These are phyloP conservation scores for Gyromitra esculenta DNA, from an alignment of 2,329 filamentous ascomycete genomes.

Conservation along the genomic window DNA sequence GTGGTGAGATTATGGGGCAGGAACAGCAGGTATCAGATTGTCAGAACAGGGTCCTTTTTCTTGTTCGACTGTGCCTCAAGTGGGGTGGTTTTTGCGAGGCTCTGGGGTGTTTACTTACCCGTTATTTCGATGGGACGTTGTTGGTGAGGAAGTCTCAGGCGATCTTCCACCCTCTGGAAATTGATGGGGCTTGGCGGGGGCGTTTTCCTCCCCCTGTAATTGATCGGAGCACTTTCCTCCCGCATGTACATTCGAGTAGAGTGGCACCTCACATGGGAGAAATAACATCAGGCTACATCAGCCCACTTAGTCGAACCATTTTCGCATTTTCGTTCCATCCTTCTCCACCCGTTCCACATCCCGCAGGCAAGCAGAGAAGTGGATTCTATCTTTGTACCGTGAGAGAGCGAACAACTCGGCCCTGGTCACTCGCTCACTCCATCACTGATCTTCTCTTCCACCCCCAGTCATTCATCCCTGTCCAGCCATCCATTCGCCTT, in stretches of 20 bases:
- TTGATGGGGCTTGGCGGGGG: slow-evolving; percentile 23
- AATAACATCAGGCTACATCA: slow-evolving; percentile 48
- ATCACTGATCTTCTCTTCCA: slow-evolving; percentile 9
- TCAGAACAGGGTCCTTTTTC: not conserved
- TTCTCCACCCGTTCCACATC: slow-evolving; percentile 1
- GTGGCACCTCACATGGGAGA: slow-evolving; percentile 30
- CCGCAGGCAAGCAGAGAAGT: not conserved
- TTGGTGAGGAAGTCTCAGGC: not conserved
- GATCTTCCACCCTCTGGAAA: slow-evolving; percentile 5
- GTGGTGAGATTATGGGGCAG: slow-evolving; percentile 25
- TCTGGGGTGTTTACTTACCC: slow-evolving; percentile 1
- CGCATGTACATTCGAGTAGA: not conserved
- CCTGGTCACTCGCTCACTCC: slow-evolving; percentile 6
- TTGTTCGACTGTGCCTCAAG: not conserved
- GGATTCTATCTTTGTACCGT: not conserved
- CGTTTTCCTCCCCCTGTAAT: not conserved
- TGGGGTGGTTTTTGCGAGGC: slow-evolving; percentile 28
- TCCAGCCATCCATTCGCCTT: not conserved
- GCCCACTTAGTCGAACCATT: slow-evolving; percentile 48
- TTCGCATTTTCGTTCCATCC: slow-evolving; percentile 9
- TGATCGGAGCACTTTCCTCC: slow-evolving; percentile 28
- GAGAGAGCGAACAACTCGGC: not conserved
- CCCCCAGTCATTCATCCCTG: slow-evolving; percentile 20
- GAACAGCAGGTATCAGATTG: slow-evolving; percentile 26
- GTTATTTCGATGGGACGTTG: not conserved